Evolutionary conservation across 345 rosid species (phyloP).

Genomic region (Hirschfeldia incana): DNA sequence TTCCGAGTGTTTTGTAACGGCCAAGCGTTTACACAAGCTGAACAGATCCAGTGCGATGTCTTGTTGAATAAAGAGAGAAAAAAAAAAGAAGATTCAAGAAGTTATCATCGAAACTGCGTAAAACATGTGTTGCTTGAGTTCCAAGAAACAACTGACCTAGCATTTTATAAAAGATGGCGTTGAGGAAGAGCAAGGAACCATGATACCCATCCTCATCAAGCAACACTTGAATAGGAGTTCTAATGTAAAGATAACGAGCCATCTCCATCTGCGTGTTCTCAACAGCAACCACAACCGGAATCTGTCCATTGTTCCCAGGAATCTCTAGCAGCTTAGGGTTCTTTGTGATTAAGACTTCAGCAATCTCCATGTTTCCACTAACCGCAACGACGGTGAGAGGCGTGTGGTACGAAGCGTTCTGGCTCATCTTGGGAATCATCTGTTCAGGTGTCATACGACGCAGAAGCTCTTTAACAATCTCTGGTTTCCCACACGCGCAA

Average conservation of each 20-base stretch:
- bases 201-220: slow-evolving; percentile 34
- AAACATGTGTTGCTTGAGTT: background rate
- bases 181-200: slow-evolving; percentile 30
- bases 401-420: slow-evolving; percentile 35
- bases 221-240: slow-evolving; percentile 36
- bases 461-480: slow-evolving; percentile 31
- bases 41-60: slow-evolving; percentile 40
- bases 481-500: slow-evolving; percentile 33
- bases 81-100: slow-evolving; percentile 1
- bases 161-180: slow-evolving; percentile 37
- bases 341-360: slow-evolving; percentile 30
- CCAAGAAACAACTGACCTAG: slow-evolving; percentile 32
- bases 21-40: slow-evolving; percentile 31
- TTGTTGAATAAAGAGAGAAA: background rate
- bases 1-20: slow-evolving; percentile 38
- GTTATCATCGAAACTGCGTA: background rate
- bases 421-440: slow-evolving; percentile 38
- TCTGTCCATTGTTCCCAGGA: slow-evolving; percentile 37
- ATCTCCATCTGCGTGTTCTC: slow-evolving; percentile 36
- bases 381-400: slow-evolving; percentile 40
- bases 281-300: slow-evolving; percentile 37
- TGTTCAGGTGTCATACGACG: slow-evolving; percentile 43
- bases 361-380: slow-evolving; percentile 40
- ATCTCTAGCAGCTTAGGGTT: slow-evolving; percentile 37
- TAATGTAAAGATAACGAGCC: slow-evolving; percentile 39